Percentiles rank a stretch among this genome's conserved stretches.
These are phyloP conservation scores for Exutisphaerella laricina DNA, from an alignment of 2,329 filamentous ascomycete species.

Conservation along the genomic window DNA sequence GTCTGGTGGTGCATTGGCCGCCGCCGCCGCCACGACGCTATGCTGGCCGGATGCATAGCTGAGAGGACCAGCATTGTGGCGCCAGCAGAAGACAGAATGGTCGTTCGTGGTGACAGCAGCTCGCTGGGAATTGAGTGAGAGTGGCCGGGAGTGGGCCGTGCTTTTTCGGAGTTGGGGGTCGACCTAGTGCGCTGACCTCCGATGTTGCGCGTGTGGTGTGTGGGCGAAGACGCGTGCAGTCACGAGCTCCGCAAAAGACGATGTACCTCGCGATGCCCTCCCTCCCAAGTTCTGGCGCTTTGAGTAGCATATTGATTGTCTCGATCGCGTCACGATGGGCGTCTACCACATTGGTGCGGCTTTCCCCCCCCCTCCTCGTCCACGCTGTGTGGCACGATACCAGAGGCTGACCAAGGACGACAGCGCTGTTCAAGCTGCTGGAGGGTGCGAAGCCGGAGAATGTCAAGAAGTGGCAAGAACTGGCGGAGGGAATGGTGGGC, in stretches of 20 bases:
- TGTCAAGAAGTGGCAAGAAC: not conserved
- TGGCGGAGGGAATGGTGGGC: slow-evolving; percentile 1
- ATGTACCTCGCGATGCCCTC: not conserved
- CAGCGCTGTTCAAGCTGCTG: slow-evolving; percentile 1
- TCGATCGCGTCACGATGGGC: not conserved
- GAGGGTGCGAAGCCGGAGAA: slow-evolving; percentile 1
- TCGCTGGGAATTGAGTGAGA: too few relatives aligned
- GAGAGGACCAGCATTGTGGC: too few relatives aligned
- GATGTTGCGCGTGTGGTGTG: too few relatives aligned
- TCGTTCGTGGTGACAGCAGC: too few relatives aligned
- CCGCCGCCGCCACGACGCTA: not conserved
- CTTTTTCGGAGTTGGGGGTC: too few relatives aligned
- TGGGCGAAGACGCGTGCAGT: too few relatives aligned
- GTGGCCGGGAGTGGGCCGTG: too few relatives aligned
- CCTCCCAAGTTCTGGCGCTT: not conserved
- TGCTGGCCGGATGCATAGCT: too few relatives aligned
- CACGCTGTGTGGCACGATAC: not conserved
- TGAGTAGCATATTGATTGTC: not conserved
- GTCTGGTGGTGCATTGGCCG: not conserved
- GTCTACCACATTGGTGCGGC: not conserved
- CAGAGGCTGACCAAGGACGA: not conserved
- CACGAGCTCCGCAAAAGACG: too few relatives aligned
- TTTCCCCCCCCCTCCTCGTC: not conserved
- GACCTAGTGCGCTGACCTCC: too few relatives aligned
- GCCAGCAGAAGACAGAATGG: too few relatives aligned